phyloP scores from a whole-genome alignment of 495 filamentous ascomycete species.

The Corynascus novoguineensis region DNA sequence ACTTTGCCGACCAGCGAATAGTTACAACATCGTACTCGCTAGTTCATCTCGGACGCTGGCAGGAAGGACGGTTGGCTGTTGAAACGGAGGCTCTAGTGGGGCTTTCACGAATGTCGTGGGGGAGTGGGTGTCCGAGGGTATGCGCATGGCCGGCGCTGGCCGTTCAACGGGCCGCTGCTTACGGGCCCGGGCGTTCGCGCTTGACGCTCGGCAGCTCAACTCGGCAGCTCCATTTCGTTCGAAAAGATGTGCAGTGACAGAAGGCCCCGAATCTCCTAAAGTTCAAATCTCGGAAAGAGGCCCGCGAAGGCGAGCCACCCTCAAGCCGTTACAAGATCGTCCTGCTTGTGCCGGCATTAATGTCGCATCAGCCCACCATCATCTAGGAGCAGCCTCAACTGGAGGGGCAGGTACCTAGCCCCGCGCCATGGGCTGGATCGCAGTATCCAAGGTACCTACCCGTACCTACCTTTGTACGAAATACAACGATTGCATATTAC shows the following conservation, averaged over 20 bases:
- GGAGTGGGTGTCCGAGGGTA: background rate
- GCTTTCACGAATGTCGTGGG: background rate
- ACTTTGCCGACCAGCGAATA: background rate
- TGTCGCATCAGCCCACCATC: conserved; percentile 3
- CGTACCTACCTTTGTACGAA: too few species aligned
- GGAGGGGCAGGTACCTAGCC: background rate
- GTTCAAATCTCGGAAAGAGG: background rate
- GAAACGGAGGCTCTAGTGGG: background rate
- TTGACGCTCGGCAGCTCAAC: background rate
- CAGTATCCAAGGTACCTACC: too few species aligned
- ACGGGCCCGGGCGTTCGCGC: background rate
- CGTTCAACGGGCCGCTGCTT: conserved; percentile 3
- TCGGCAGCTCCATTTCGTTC: background rate
- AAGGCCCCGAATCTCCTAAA: background rate
- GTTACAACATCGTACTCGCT: too few species aligned
- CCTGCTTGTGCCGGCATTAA: background rate
- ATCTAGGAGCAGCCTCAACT: background rate
- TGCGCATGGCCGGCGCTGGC: background rate
- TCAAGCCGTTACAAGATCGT: background rate
- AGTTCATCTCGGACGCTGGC: too few species aligned
- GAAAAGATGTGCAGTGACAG: background rate
- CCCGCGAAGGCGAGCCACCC: background rate
- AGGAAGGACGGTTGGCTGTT: background rate
- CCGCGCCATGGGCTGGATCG: background rate
- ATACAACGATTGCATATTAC: too few species aligned